Base-by-base conservation (phyloP, 1,139 yeast genomes). In the Blastobotrys malaysiensis region DNA sequence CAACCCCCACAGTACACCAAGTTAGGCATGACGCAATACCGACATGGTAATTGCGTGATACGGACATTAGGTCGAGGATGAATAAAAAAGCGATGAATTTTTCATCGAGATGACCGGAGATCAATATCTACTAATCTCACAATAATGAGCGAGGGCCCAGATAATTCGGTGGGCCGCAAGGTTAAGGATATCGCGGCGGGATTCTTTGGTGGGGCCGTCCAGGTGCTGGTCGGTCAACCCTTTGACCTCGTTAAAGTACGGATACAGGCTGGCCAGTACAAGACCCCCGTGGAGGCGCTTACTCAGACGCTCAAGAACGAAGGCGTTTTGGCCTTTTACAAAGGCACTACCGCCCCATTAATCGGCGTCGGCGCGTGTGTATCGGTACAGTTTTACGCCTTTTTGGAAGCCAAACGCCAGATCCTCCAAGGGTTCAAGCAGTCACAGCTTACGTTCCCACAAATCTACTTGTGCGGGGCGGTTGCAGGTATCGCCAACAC, bases 401-500 rank as follows among this genome's bases (percentile, higher is more conserved):
- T 86, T 65, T 89, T 84, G 65, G 95, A 86, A 64, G 80, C 89
- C 27, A 83, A 82, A 64, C 73, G 95, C 57, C 87, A 81, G 64
- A 63, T 86, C 9, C 50, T 61, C 58, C 27, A 43, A 46, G 48
- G 36, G 45, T 39, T 45, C 51, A 55, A 62, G 3, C 71, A 69
- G 50, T 59, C 61, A 21, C 73, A 73, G 48, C 69, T 84, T 55
- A 78, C 78, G 46, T 72, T 80, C 46, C 79, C 81, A 1, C 88
- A 86, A 60, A 82, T 84, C 46, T 86, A 86, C 65, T 58, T 82
- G 13, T 83, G 89, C 2, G 95, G 95, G 20, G 89, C 90, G 0
- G 71, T 76, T 58, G 91, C 95, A 0, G 95, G 95, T n/a, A 68
- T 85, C 1, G 86, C 86, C 9, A 87, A 86, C 61, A 77, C 90